Conservation (phyloP, 2,329 filamentous ascomycete genomes). For the Colletotrichum chrysophilum region DNA sequence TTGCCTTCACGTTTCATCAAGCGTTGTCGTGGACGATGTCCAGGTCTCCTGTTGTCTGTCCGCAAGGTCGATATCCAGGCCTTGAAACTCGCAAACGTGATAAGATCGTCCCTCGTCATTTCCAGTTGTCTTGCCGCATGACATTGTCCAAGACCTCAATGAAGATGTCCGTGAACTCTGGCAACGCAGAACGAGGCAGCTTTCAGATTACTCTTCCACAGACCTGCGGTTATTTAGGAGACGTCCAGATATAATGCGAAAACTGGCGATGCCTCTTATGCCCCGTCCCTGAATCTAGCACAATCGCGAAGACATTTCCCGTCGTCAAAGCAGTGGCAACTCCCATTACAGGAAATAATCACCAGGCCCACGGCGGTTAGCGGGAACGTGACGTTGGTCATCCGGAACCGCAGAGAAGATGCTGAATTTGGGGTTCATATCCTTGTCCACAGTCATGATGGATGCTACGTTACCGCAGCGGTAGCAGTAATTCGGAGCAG, state of each 20-base stretch:
- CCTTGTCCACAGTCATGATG: constrained; percentile 89
- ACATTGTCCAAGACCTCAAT: neutral
- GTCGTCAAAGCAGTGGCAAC: neutral
- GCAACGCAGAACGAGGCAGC: neutral
- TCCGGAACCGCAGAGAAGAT: constrained; percentile 92
- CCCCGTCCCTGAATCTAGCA: neutral
- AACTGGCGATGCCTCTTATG: neutral
- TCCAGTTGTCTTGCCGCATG: neutral
- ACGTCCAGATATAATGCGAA: neutral
- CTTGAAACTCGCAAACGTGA: neutral
- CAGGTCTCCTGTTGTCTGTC: neutral
- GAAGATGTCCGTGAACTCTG: neutral
- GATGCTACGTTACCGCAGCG: constrained; percentile 96
- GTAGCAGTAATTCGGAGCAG: constrained; percentile 94
- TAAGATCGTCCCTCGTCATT: neutral
- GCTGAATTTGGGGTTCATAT: constrained; percentile 88
- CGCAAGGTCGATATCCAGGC: neutral
- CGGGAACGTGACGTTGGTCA: constrained; percentile 79
- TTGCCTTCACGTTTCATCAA: neutral
- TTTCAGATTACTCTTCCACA: neutral
- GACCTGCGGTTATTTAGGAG: neutral
- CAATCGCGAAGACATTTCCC: neutral
- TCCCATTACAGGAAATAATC: constrained; percentile 69
- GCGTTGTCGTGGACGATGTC: neutral
- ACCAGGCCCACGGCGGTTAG: constrained; percentile 69